Base-by-base conservation (phyloP, 805 yeast genomes). In the Saccharomycopsis selenospora region DNA sequence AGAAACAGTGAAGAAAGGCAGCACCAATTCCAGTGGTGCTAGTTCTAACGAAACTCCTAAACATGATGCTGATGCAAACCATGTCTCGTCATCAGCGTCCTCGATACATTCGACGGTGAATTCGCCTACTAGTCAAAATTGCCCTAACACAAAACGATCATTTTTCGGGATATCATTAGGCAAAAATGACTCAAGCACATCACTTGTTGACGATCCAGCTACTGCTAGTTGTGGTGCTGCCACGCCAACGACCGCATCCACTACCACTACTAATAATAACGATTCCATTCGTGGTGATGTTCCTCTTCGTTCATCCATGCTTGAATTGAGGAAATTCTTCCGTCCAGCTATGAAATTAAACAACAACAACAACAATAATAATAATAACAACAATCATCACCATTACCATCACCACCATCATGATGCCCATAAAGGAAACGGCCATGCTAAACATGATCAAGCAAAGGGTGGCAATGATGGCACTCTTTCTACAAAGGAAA, bases 301-400 rank as follows among this genome's bases (percentile, higher is more conserved):
- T 22, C 43, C 56, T 23, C 55, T 47, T 25, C 52, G 65, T 50
- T 59, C 62, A 50, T 79, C 87, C 22, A 82, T 82, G 85, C 81
- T 76, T 22, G 89, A 82, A 56, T 66, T 83, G 62, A 83, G 82
- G 59, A 71, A 85, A 58, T 81, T 83, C 56, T 83, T 83, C 62
- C 77, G 85, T 59, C 85, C 47, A 36, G 30, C 45, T 24, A 53
- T 47, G 47, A 59, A 56, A 42, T 51, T 56, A n/a, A 49, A 62
- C 3, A 18, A 43, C 13, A 41, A 47, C 18, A 23, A 33, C 29
- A 50, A 36, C 23, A 17, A 46, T 28, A 48, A 43, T 24, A 22
- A 40, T 51, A 17, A 7, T 44, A 18, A 28, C 27, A 18, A 30
- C 10, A 4, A 13, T 18, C 6, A 29, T 38, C 8, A 30, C 17